These are phyloP conservation scores for Cladosporium velox DNA, from an alignment of 2,329 filamentous ascomycete genomes.

Conservation along the genomic window DNA sequence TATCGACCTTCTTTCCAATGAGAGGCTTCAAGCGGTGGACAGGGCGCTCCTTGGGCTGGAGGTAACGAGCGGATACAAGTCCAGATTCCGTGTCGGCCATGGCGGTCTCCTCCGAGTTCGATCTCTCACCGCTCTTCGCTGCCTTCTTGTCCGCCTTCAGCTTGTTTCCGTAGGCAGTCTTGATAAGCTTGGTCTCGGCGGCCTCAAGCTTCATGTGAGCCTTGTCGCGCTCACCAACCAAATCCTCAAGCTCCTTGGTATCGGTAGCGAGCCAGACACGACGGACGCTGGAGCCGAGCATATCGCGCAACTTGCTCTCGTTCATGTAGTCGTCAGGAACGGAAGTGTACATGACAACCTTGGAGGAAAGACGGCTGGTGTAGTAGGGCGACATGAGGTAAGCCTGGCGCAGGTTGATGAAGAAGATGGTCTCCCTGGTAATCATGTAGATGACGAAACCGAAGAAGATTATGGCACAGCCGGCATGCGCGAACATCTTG, in stretches of 20 bases:
- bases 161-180: constrained; percentile 71
- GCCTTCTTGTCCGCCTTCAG: constrained; percentile 68
- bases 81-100: constrained; percentile 68
- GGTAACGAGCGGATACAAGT: constrained; percentile 71
- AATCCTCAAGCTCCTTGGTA: constrained; percentile 72
- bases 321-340: constrained; percentile 79
- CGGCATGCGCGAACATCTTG: constrained; percentile 79
- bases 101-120: constrained; percentile 47
- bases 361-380: constrained; percentile 80
- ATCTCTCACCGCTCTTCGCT: constrained; percentile 56
- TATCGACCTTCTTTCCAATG: constrained; percentile 87
- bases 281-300: constrained; percentile 80
- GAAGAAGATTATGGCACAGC: constrained; percentile 80
- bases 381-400: constrained; percentile 86
- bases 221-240: constrained; percentile 79
- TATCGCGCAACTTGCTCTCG: constrained; percentile 71
- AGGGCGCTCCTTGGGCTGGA: constrained; percentile 72
- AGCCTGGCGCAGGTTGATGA: constrained; percentile 88
- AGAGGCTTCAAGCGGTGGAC: constrained; percentile 71
- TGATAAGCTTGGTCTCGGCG: constrained; percentile 84
- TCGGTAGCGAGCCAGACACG: constrained; percentile 83
- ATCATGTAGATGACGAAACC: constrained; percentile 86
- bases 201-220: constrained; percentile 79
- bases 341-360: constrained; percentile 85
- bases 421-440: constrained; percentile 85